Evolutionary conservation across 768 basidiomycete genomes (phyloP).

Genomic region (Calvatia gigantea): DNA sequence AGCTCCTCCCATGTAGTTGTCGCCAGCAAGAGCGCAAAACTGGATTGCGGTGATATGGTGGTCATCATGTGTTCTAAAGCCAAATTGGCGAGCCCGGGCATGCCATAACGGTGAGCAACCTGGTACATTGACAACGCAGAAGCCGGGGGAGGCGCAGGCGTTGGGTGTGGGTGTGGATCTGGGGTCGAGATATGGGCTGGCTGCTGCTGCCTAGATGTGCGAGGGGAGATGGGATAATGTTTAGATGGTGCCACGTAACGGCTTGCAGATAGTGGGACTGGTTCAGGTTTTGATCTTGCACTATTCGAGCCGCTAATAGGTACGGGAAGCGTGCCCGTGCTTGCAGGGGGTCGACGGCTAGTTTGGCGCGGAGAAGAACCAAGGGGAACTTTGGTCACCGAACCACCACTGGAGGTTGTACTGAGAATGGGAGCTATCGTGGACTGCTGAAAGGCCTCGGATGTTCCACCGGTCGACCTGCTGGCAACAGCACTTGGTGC

Average conservation of each 20-base stretch:
- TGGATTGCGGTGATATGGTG: slow-evolving; percentile 60
- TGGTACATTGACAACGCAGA: slow-evolving; percentile 76
- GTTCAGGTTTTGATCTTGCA: slow-evolving; percentile 36
- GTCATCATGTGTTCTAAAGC: slow-evolving; percentile 73
- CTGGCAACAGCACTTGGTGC: slow-evolving; percentile 24
- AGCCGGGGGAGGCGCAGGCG: slow-evolving; percentile 56
- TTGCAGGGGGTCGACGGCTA: slow-evolving; percentile 18
- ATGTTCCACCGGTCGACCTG: slow-evolving; percentile 27
- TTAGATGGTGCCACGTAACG: slow-evolving; percentile 27
- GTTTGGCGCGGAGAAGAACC: slow-evolving; percentile 13
- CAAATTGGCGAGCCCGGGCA: slow-evolving; percentile 61
- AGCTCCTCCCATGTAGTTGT: slow-evolving; percentile 64
- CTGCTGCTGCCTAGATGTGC: slow-evolving; percentile 35
- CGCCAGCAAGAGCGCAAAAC: slow-evolving; percentile 70
- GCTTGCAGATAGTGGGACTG: slow-evolving; percentile 34
- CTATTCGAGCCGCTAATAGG: slow-evolving; percentile 19
- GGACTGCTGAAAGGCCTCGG: slow-evolving; percentile 22
- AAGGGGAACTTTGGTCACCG: slow-evolving; percentile 8
- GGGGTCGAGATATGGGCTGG: slow-evolving; percentile 29
- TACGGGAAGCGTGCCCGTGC: slow-evolving; percentile 20
- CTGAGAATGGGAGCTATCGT: slow-evolving; percentile 22
- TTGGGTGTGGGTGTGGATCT: slow-evolving; percentile 75
- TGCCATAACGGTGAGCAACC: slow-evolving; percentile 70
- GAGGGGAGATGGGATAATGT: slow-evolving; percentile 49
- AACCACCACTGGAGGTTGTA: slow-evolving; percentile 16